Evolutionary conservation across 1,284 basidiomycete species (phyloP).

Genomic region (Irpex sp.): DNA sequence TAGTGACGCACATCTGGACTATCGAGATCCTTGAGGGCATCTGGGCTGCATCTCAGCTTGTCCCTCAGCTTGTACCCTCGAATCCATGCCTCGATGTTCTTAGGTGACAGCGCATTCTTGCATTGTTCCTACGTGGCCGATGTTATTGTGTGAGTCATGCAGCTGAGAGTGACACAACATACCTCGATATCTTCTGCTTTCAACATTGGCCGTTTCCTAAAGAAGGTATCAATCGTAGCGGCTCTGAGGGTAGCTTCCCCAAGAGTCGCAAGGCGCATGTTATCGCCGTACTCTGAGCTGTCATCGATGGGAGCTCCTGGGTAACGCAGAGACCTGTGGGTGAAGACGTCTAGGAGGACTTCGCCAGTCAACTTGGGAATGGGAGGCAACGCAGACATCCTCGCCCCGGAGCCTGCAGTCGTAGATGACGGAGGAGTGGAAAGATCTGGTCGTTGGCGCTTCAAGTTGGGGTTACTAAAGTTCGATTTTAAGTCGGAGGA

Average conservation of each 20-base stretch:
- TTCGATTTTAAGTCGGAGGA: constrained; percentile 18
- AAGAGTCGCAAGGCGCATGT: constrained; percentile 49
- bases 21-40: constrained; percentile 33
- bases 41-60: constrained; percentile 51
- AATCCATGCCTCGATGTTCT: constrained; percentile 53
- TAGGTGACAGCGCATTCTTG: constrained; percentile 33
- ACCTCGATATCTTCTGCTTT: constrained; percentile 46
- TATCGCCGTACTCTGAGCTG: constrained; percentile 44
- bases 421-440: neutral
- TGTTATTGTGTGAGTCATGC: neutral
- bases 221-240: constrained; percentile 45
- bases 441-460: constrained; percentile 21
- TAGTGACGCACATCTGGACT: constrained; percentile 35
- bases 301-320: constrained; percentile 32
- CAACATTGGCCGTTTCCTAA: constrained; percentile 48
- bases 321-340: constrained; percentile 56
- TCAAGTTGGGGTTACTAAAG: constrained; percentile 16
- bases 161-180: constrained; percentile 26
- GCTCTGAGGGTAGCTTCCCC: constrained; percentile 48
- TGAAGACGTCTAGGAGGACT: constrained; percentile 58
- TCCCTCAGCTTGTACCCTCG: constrained; percentile 49
- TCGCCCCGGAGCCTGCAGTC: neutral
- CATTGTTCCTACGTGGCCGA: constrained; percentile 23
- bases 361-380: constrained; percentile 43
- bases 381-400: constrained; percentile 22